These are phyloP conservation scores for Botrytis medusae DNA, from an alignment of 2,329 filamentous ascomycete species.

Conservation along the genomic window DNA sequence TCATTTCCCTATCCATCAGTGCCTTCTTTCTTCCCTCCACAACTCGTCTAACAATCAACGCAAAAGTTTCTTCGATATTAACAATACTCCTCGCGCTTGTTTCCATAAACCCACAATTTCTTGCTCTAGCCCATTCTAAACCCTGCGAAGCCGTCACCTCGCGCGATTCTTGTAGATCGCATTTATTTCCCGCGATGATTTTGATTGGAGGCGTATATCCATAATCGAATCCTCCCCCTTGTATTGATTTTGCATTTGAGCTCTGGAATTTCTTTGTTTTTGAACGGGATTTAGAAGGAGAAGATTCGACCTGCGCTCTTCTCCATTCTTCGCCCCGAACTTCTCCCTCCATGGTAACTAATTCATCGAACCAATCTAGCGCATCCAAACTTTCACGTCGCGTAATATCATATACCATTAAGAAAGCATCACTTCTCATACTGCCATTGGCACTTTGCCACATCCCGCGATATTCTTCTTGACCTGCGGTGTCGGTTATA, in stretches of 20 bases:
- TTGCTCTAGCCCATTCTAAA: constrained; percentile 72
- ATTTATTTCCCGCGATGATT: constrained; percentile 85
- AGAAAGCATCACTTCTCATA: constrained; percentile 76
- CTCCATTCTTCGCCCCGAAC: constrained; percentile 9
- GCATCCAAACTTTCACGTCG: constrained; percentile 65
- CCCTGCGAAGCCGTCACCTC: constrained; percentile 69
- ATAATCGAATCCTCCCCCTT: constrained; percentile 28
- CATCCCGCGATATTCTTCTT: constrained; percentile 86
- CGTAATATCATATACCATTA: constrained; percentile 88
- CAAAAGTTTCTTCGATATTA: constrained; percentile 88
- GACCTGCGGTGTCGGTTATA: constrained; percentile 82
- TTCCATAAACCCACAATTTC: constrained; percentile 85
- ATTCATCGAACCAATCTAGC: constrained; percentile 75
- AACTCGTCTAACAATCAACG: constrained; percentile 62
- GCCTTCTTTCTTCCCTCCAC: constrained; percentile 47
- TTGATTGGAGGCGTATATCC: constrained; percentile 59
- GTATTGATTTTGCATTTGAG: constrained; percentile 38
- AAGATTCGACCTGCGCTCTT: neutral
- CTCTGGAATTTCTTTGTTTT: constrained; percentile 64
- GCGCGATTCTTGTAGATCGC: constrained; percentile 70
- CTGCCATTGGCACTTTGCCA: constrained; percentile 67
- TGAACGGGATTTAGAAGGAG: constrained; percentile 38
- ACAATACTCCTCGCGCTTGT: constrained; percentile 81
- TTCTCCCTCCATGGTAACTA: constrained; percentile 65
- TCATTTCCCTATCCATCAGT: neutral